Evolutionary conservation across 345 rosid genomes (phyloP).

Genomic region (Sisymbrium altissimum): DNA sequence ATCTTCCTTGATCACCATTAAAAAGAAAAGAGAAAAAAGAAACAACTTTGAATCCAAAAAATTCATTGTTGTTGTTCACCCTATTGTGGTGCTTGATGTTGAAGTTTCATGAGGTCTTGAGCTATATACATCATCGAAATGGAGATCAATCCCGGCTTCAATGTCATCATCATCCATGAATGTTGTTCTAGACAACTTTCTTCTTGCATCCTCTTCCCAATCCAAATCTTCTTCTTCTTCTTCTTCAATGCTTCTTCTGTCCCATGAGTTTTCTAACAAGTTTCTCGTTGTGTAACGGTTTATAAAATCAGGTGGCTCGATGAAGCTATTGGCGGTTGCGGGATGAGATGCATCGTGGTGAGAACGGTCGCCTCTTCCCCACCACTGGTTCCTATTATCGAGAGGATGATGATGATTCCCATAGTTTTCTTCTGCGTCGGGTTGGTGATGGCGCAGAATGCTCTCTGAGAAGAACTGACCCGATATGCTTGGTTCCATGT

Average conservation of each 20-base stretch:
- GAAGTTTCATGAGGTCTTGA: constrained; percentile 55
- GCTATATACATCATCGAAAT: constrained; percentile 77
- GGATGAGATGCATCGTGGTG: constrained; percentile 31
- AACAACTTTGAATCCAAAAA: constrained; percentile 27
- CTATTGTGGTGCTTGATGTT: constrained; percentile 26
- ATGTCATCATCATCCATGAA: constrained; percentile 45
- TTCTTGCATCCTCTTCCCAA: constrained; percentile 39
- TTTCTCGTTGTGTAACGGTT: constrained; percentile 19
- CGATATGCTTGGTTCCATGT: constrained; percentile 69
- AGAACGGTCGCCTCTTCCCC: constrained; percentile 60
- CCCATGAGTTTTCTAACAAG: constrained; percentile 30
- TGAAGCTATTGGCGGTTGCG: constrained; percentile 39
- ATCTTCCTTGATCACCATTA: constrained; percentile 2
- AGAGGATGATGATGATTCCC: constrained; percentile 32
- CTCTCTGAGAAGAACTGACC: constrained; percentile 67
- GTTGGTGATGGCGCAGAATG: constrained; percentile 46
- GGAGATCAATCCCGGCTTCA: constrained; percentile 60
- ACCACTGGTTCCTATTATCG: constrained; percentile 60
- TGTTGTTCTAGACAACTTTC: constrained; percentile 40
- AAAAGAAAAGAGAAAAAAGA: neutral
- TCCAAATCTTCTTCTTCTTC: constrained; percentile 36
- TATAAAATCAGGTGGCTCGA: constrained; percentile 69
- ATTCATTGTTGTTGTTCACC: neutral
- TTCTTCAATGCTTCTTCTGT: constrained; percentile 32
- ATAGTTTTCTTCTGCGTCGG: constrained; percentile 38